These are phyloP conservation scores for Suillus subaureus DNA, from an alignment of 768 basidiomycete species.

Conservation along the genomic window DNA sequence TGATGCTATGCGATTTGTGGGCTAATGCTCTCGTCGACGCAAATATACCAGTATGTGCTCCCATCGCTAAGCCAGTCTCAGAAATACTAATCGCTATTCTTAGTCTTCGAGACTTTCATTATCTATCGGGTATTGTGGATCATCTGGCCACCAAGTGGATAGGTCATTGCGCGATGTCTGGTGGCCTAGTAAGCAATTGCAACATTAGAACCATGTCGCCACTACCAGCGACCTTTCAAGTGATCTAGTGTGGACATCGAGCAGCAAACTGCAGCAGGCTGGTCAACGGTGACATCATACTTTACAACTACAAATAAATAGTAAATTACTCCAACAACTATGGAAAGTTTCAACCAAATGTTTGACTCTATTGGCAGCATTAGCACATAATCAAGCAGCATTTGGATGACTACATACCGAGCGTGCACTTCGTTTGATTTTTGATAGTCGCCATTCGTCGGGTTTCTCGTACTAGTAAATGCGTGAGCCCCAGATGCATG, in stretches of 20 bases:
- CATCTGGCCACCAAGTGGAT: background rate
- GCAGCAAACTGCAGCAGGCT: background rate
- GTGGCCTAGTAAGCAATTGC: background rate
- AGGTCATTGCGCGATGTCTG: background rate
- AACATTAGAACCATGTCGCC: background rate
- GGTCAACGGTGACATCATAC: slow-evolving; percentile 2
- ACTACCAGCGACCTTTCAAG: background rate
- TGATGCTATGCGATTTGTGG: slow-evolving; percentile 82
- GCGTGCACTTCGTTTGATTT: slow-evolving; percentile 87
- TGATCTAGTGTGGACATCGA: background rate
- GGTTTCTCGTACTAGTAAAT: slow-evolving; percentile 73
- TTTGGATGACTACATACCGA: slow-evolving; percentile 50
- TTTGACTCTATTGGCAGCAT: slow-evolving; percentile 66
- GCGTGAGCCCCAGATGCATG: slow-evolving; percentile 6
- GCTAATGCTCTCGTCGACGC: slow-evolving; percentile 36
- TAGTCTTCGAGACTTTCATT: slow-evolving; percentile 6
- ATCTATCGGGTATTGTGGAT: background rate
- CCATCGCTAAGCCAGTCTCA: background rate
- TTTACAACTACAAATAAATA: slow-evolving; percentile 10
- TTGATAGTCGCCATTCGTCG: slow-evolving; percentile 93
- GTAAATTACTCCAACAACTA: background rate
- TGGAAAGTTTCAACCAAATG: slow-evolving; percentile 64
- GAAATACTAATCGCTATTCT: background rate
- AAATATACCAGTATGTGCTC: background rate
- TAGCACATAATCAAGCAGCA: background rate